Percentiles rank a stretch among this genome's conserved stretches.
Evolutionary conservation across 2,329 filamentous ascomycete species (phyloP).

Genomic region (Neopestalotiopsis clavispora): DNA sequence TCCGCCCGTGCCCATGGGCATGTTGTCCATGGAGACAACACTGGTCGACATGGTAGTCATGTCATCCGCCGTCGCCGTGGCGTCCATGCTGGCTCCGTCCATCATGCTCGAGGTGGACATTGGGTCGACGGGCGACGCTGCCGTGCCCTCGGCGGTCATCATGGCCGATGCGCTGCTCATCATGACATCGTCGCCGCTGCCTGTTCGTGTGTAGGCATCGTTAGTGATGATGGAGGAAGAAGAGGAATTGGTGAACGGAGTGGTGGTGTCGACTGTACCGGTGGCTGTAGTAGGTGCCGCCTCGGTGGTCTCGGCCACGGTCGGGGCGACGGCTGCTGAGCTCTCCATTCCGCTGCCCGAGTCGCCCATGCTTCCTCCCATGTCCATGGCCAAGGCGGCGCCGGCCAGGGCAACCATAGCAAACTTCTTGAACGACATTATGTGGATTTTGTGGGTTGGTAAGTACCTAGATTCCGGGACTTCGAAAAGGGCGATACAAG

Average conservation of each 20-base stretch:
- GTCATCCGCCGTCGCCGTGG: constrained; percentile 1
- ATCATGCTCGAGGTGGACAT: neutral
- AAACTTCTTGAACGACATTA: constrained; percentile 30
- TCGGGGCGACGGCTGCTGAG: constrained; percentile 16
- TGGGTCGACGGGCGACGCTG: constrained; percentile 10
- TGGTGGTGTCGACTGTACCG: constrained; percentile 5
- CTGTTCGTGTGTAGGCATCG: neutral
- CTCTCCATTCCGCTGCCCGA: constrained; percentile 14
- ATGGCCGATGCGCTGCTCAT: neutral
- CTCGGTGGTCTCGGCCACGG: neutral
- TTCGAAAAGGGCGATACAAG: constrained; percentile 1
- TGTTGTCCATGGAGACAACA: constrained; percentile 4
- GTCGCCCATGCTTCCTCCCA: constrained; percentile 14
- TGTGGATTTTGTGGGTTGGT: constrained; percentile 12
- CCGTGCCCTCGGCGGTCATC: constrained; percentile 7
- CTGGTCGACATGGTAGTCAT: constrained; percentile 14
- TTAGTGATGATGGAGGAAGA: neutral
- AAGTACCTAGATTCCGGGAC: neutral
- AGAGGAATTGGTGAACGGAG: constrained; percentile 4
- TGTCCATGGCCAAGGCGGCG: constrained; percentile 26
- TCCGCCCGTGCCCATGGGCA: constrained; percentile 16
- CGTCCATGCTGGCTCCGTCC: too few relatives aligned
- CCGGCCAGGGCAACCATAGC: constrained; percentile 28
- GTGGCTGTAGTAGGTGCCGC: constrained; percentile 17
- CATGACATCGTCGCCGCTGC: neutral